A percentile compares a stretch with the other conserved stretches of the same genome.
These are phyloP conservation scores for Microdochium nivale DNA, from an alignment of 2,329 filamentous ascomycete species.

Conservation along the genomic window DNA sequence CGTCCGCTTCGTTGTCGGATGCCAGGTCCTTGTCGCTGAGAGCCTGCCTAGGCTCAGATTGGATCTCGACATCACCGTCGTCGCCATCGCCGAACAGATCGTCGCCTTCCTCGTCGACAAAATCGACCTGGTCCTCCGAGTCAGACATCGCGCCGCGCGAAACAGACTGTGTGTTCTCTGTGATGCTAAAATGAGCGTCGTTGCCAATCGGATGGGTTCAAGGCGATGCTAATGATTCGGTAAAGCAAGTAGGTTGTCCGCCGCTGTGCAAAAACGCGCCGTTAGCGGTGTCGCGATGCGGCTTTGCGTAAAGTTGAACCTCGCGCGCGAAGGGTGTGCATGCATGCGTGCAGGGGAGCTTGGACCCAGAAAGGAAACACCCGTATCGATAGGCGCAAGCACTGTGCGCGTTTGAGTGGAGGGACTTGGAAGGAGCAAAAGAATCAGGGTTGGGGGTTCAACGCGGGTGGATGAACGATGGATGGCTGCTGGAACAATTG, in stretches of 20 bases:
- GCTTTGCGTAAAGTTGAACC: not conserved
- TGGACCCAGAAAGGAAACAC: not conserved
- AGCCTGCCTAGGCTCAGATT: constrained; percentile 53
- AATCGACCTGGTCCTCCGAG: constrained; percentile 43
- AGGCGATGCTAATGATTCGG: too few species aligned
- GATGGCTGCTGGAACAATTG: too few species aligned
- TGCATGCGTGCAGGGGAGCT: not conserved
- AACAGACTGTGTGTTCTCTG: not conserved
- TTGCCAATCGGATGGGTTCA: not conserved
- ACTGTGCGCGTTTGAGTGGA: not conserved
- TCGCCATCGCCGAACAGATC: constrained; percentile 55
- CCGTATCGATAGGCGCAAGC: not conserved
- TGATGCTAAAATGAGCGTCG: not conserved
- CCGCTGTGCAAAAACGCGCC: too few species aligned
- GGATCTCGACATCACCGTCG: constrained; percentile 46
- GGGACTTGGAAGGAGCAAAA: not conserved
- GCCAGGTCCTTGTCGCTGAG: constrained; percentile 54
- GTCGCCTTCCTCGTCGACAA: constrained; percentile 45
- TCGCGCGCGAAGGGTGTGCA: not conserved
- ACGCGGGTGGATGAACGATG: too few species aligned
- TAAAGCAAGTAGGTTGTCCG: too few species aligned
- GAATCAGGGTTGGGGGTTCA: too few species aligned
- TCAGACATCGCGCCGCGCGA: constrained; percentile 38
- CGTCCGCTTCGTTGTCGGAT: constrained; percentile 39
- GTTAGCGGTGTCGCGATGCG: not conserved